phyloP scores from a whole-genome alignment of 2,329 filamentous ascomycete species.

The Meredithiella fracta region DNA sequence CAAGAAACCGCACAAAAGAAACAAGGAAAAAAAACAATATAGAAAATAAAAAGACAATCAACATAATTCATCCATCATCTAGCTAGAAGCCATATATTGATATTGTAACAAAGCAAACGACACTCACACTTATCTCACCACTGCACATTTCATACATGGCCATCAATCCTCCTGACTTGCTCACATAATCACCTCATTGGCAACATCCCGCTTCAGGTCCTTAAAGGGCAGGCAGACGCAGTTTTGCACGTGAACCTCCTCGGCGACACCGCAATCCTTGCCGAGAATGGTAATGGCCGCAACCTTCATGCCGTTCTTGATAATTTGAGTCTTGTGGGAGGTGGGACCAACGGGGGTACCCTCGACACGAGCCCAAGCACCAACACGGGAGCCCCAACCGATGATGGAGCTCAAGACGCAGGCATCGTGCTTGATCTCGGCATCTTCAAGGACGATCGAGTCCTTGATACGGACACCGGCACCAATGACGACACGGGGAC shows the following conservation, averaged over 20 bases:
- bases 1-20: neutral
- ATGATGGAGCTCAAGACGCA: conserved; percentile 93
- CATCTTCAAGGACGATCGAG: conserved; percentile 85
- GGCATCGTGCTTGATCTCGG: conserved; percentile 90
- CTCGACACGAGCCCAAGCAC: conserved; percentile 96
- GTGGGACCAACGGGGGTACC: conserved; percentile 75
- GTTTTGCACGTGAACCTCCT: conserved; percentile 93
- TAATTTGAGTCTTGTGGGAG: conserved; percentile 82
- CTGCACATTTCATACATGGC: neutral
- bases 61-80: neutral
- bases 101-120: conserved; percentile 3
- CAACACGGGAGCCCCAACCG: conserved; percentile 88
- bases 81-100: neutral
- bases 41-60: neutral
- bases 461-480: conserved; percentile 88
- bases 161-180: neutral
- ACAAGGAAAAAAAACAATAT: neutral
- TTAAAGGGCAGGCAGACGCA: conserved; percentile 96
- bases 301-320: conserved; percentile 97
- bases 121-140: neutral
- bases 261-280: conserved; percentile 86
- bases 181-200: conserved; percentile 87
- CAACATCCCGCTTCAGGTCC: conserved; percentile 89
- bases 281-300: conserved; percentile 95
- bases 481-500: conserved; percentile 70